phyloP scores from a whole-genome alignment of 495 filamentous ascomycete species.

The Penicillium atrosanguineum region DNA sequence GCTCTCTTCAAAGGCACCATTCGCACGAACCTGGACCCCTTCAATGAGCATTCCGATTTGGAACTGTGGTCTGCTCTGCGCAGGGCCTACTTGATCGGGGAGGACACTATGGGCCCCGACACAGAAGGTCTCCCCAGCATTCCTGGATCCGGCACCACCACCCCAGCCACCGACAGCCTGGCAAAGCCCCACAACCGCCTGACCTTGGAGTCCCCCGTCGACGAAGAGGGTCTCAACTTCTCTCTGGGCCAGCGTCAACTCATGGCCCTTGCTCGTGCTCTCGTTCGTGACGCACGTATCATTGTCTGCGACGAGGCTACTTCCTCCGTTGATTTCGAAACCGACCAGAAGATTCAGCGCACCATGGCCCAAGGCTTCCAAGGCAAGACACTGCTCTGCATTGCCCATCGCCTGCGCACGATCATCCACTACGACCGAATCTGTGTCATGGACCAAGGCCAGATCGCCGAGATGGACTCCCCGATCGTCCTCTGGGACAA shows the following conservation, averaged over 20 bases:
- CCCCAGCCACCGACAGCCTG: constrained; percentile 10
- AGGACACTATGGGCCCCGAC: constrained; percentile 28
- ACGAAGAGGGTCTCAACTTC: constrained; percentile 94
- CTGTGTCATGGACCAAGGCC: constrained; percentile 88
- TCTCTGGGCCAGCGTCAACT: constrained; percentile 94
- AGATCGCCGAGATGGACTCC: constrained; percentile 80
- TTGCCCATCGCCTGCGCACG: constrained; percentile 89
- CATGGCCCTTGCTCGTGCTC: constrained; percentile 88
- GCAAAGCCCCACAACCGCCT: constrained; percentile 49
- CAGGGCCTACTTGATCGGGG: constrained; percentile 71
- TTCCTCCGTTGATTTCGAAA: constrained; percentile 90
- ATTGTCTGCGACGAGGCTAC: constrained; percentile 98
- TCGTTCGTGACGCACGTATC: constrained; percentile 83
- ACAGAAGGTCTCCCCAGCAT: constrained; percentile 21
- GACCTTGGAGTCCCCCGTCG: constrained; percentile 80
- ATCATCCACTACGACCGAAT: constrained; percentile 95
- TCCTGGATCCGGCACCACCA: constrained; percentile 15
- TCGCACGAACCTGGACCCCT: constrained; percentile 88
- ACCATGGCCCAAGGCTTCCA: constrained; percentile 86
- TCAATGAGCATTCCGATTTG: constrained; percentile 81
- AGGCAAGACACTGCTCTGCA: constrained; percentile 88
- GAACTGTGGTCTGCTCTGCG: constrained; percentile 85
- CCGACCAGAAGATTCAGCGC: constrained; percentile 89
- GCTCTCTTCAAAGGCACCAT: constrained; percentile 93
- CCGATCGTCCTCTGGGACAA: constrained; percentile 68